phyloP scores from a whole-genome alignment of 1,284 basidiomycete genomes.

The Naganishia sp. region DNA sequence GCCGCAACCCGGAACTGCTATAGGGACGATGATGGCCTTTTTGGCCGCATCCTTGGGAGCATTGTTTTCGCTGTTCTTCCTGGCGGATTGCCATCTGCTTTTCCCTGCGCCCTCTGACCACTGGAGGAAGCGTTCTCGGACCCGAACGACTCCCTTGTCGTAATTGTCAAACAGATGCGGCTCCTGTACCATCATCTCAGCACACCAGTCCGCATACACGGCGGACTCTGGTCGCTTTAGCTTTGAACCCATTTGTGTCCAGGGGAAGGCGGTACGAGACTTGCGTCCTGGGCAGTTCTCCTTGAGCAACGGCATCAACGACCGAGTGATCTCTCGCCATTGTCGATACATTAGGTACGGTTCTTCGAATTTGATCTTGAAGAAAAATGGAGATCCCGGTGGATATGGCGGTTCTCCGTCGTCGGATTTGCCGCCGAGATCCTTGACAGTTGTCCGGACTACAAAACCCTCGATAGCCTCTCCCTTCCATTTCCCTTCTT shows the following conservation, averaged over 20 bases:
- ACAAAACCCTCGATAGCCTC: constrained; percentile 95
- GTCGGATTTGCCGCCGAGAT: constrained; percentile 22
- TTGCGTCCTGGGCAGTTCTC: constrained; percentile 26
- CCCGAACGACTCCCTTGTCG: constrained; percentile 72
- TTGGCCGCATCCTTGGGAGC: constrained; percentile 42
- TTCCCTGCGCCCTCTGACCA: constrained; percentile 66
- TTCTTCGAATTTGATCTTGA: constrained; percentile 99
- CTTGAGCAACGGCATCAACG: constrained; percentile 59
- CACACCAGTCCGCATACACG: constrained; percentile 55
- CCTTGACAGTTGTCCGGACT: constrained; percentile 71
- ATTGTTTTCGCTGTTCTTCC: constrained; percentile 38
- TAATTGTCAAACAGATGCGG: constrained; percentile 67
- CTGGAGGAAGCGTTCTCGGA: constrained; percentile 73
- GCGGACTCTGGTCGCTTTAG: constrained; percentile 52
- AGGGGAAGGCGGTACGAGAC: constrained; percentile 38
- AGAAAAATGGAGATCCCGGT: constrained; percentile 87
- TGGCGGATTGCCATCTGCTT: constrained; percentile 35
- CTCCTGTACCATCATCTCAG: constrained; percentile 65
- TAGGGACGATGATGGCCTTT: constrained; percentile 83
- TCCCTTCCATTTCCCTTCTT: constrained; percentile 75
- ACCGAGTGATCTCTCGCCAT: constrained; percentile 92
- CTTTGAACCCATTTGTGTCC: constrained; percentile 45
- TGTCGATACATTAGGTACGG: constrained; percentile 98
- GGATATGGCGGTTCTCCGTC: constrained; percentile 64
- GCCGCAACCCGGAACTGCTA: constrained; percentile 93